Conservation (phyloP, 345 rosid species). For the Passiflora organensis region DNA sequence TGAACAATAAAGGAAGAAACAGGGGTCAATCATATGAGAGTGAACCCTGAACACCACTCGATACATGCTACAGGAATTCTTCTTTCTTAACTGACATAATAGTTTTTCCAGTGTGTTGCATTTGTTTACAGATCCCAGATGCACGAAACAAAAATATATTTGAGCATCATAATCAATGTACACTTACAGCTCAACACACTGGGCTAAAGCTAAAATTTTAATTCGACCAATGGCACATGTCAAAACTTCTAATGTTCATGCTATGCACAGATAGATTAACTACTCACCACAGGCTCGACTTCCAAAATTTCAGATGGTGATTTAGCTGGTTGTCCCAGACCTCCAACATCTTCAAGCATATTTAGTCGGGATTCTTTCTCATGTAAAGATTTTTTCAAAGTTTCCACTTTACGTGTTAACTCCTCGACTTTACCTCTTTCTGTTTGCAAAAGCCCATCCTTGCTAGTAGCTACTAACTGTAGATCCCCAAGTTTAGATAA, state of each 20-base stretch:
- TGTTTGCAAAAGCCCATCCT: slow-evolving; percentile 53
- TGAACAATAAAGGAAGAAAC: too few relatives aligned
- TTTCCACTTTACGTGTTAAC: slow-evolving; percentile 52
- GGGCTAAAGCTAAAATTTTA: too few relatives aligned
- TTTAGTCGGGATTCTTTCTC: slow-evolving; percentile 61
- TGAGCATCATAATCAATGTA: too few relatives aligned
- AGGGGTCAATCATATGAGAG: too few relatives aligned
- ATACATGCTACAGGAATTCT: too few relatives aligned
- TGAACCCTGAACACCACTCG: too few relatives aligned
- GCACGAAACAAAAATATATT: too few relatives aligned
- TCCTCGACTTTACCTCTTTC: slow-evolving; percentile 73
- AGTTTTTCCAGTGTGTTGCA: too few relatives aligned
- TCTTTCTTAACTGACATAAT: too few relatives aligned
- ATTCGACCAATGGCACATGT: too few relatives aligned
- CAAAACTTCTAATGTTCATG: neutral
- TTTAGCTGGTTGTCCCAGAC: slow-evolving; percentile 31
- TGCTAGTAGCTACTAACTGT: slow-evolving; percentile 47
- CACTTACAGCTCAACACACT: too few relatives aligned
- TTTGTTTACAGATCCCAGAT: too few relatives aligned
- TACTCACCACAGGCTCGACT: slow-evolving; percentile 90
- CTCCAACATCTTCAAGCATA: slow-evolving; percentile 44
- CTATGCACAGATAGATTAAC: neutral
- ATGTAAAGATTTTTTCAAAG: slow-evolving; percentile 53
- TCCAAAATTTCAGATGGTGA: slow-evolving; percentile 60
- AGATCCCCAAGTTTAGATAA: slow-evolving; percentile 55